Conservation (phyloP, 2,329 filamentous ascomycete genomes). For the Colletotrichum caudatum region DNA sequence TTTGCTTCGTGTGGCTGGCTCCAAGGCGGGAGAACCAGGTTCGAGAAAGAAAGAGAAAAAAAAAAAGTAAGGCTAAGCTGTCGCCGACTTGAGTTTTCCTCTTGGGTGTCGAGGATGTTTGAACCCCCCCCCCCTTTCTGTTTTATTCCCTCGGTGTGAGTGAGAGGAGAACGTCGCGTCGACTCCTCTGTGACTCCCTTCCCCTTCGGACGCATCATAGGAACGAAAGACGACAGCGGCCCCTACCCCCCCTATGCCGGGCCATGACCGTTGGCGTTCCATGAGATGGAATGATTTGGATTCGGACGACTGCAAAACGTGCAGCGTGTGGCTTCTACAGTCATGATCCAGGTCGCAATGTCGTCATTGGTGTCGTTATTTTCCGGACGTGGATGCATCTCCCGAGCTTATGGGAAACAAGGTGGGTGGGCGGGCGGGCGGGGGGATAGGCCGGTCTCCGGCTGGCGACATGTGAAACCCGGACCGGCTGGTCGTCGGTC, state of each 20-base stretch:
- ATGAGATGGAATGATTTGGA: background rate
- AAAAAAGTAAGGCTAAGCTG: background rate
- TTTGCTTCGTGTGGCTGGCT: background rate
- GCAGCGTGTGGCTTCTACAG: background rate
- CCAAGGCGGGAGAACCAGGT: background rate
- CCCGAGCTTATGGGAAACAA: background rate
- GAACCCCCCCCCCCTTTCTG: background rate
- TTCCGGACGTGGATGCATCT: background rate
- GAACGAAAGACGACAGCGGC: background rate
- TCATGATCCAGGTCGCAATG: background rate
- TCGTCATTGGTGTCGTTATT: background rate
- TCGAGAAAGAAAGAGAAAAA: too few relatives aligned
- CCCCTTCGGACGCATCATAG: background rate
- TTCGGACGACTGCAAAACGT: background rate
- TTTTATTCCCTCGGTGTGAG: background rate
- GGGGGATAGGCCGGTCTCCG: background rate
- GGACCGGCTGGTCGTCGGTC: background rate
- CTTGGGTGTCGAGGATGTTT: background rate
- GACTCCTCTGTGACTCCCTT: too few relatives aligned
- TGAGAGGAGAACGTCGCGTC: background rate
- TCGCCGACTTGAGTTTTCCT: background rate
- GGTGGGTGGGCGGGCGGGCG: too few relatives aligned
- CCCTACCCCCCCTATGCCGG: background rate
- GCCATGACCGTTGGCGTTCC: background rate
- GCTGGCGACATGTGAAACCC: background rate